A percentile compares a stretch with the other conserved stretches of the same genome.
Evolutionary conservation across 2,329 filamentous ascomycete species (phyloP).

Genomic region (Rhinocladiella mackenziei): DNA sequence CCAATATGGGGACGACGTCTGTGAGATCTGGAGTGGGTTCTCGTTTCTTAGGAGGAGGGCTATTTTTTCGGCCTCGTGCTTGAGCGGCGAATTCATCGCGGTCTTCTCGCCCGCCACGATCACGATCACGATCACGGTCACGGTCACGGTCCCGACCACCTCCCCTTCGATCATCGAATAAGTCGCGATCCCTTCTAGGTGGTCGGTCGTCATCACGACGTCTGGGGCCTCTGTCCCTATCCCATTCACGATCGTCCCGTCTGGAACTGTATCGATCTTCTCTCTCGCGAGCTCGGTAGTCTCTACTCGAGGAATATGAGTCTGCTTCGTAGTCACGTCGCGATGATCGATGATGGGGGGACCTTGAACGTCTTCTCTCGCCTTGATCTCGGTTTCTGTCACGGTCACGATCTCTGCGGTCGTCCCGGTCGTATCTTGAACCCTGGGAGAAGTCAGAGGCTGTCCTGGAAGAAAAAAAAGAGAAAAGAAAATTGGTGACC

Average conservation of each 20-base stretch:
- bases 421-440: conserved; percentile 47
- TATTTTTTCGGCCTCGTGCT: conserved; percentile 61
- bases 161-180: conserved; percentile 60
- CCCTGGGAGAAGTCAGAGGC: conserved; percentile 36
- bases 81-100: conserved; percentile 48
- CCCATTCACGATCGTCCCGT: conserved; percentile 71
- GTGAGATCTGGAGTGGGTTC: conserved; percentile 96
- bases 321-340: conserved; percentile 71
- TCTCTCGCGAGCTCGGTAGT: conserved; percentile 86
- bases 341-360: conserved; percentile 69
- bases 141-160: conserved; percentile 41
- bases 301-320: conserved; percentile 87
- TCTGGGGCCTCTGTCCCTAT: conserved; percentile 61
- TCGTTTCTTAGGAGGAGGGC: conserved; percentile 78
- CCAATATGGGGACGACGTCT: conserved; percentile 72
- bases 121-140: conserved; percentile 37
- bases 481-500: neutral
- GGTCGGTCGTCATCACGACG: conserved; percentile 64
- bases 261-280: conserved; percentile 79
- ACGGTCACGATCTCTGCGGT: conserved; percentile 43
- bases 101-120: conserved; percentile 44
- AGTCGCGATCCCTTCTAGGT: conserved; percentile 55
- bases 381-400: conserved; percentile 41
- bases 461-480: neutral
- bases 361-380: conserved; percentile 74